Percentiles rank a stretch among this genome's conserved stretches.
Conservation (phyloP, 1,284 basidiomycete genomes). For the Xerocomus nothofagi region DNA sequence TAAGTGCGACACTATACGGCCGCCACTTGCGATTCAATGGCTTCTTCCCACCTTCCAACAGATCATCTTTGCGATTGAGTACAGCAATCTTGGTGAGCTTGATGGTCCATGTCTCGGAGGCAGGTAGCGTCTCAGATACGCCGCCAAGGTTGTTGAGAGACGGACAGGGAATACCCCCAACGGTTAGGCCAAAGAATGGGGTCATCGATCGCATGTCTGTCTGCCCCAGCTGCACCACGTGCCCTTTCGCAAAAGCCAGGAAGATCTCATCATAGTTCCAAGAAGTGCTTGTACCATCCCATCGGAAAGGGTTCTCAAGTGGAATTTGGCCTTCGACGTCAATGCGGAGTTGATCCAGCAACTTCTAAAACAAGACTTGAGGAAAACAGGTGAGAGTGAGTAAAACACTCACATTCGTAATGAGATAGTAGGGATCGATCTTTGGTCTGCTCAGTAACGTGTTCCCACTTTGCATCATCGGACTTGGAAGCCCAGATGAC, state of each 20-base stretch:
- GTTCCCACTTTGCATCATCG: conserved; percentile 39
- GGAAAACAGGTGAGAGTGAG: conserved; percentile 2
- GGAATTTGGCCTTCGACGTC: conserved; percentile 69
- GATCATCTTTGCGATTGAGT: conserved; percentile 84
- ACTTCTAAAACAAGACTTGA: conserved; percentile 45
- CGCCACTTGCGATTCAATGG: conserved; percentile 85
- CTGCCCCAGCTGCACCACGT: conserved; percentile 56
- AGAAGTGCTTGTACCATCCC: conserved; percentile 66
- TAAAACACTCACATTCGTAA: conserved; percentile 62
- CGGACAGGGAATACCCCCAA: conserved; percentile 37
- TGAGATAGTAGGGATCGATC: conserved; percentile 91
- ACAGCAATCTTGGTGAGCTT: conserved; percentile 84
- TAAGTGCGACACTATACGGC: conserved; percentile 83
- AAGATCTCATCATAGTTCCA: conserved; percentile 75
- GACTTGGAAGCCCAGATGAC: conserved; percentile 36
- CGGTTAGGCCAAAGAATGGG: conserved; percentile 50
- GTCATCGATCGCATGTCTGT: conserved; percentile 43
- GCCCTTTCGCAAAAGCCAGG: conserved; percentile 67
- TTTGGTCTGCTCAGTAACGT: conserved; percentile 59
- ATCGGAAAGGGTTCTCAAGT: conserved; percentile 71
- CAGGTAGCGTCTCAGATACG: conserved; percentile 22
- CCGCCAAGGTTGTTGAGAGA: conserved; percentile 24
- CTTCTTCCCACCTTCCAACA: conserved; percentile 75
- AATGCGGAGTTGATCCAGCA: conserved; percentile 75
- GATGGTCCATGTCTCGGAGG: conserved; percentile 51